Evolutionary conservation across 805 yeast genomes (phyloP).

Genomic region (Candida mattraensis): DNA sequence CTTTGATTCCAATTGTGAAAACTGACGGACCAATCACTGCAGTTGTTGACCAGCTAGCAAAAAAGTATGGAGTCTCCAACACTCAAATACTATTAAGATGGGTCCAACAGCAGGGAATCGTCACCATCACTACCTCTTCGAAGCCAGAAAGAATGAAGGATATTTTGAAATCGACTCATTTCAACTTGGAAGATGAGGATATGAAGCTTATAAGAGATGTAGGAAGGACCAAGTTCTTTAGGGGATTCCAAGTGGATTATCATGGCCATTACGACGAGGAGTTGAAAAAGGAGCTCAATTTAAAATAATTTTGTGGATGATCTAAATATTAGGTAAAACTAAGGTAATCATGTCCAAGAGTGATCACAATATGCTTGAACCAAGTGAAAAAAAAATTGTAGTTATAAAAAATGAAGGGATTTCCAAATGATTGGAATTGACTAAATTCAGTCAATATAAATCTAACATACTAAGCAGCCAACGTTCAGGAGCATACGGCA

Average conservation of each 20-base stretch:
- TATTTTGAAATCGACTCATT: constrained; percentile 36
- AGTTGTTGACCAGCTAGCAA: constrained; percentile 31
- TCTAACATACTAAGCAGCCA: no score
- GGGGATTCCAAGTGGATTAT: constrained; percentile 12
- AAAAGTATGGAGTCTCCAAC: constrained; percentile 38
- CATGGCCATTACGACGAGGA: constrained; percentile 7
- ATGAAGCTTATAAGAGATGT: constrained; percentile 25
- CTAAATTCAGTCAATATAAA: no score
- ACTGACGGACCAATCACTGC: constrained; percentile 33
- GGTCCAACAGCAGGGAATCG: constrained; percentile 40
- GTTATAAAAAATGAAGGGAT: no score
- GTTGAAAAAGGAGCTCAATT: constrained; percentile 3
- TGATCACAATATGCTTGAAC: no score
- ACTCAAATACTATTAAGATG: constrained; percentile 47
- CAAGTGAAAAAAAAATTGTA: no score
- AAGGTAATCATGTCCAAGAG: no score
- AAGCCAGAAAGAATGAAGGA: constrained; percentile 42
- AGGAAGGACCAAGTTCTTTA: constrained; percentile 27
- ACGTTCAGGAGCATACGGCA: constrained; percentile 5
- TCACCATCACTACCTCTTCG: constrained; percentile 47
- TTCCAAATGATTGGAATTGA: no score
- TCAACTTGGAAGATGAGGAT: constrained; percentile 34
- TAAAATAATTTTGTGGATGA: background rate
- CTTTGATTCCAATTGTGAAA: constrained; percentile 44
- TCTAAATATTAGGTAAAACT: no score